Percentiles rank a stretch among this genome's conserved stretches.
Evolutionary conservation across 108 stramenopile species (phyloP).

Genomic region (Cyclotella choctawhatcheeana): DNA sequence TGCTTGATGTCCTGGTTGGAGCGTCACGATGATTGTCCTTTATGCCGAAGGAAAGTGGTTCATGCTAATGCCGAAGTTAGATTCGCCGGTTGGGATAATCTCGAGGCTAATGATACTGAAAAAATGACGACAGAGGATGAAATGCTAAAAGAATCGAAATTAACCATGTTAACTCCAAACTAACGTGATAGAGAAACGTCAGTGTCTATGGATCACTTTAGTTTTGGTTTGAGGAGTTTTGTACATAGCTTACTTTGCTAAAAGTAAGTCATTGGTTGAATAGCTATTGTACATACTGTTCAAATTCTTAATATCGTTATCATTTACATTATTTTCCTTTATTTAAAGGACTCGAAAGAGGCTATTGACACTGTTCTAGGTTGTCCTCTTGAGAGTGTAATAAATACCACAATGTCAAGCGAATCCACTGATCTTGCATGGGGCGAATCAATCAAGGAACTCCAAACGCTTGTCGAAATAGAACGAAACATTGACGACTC

Average conservation of each 20-base stretch:
- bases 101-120: neutral
- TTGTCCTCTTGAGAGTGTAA: neutral
- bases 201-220: no score
- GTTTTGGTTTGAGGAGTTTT: neutral
- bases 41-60: constrained; percentile 49
- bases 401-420: constrained; percentile 29
- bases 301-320: neutral
- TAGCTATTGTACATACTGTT: neutral
- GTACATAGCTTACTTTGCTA: neutral
- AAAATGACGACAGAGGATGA: neutral
- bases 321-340: no score
- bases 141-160: no score
- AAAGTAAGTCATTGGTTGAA: neutral
- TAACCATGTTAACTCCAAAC: no score
- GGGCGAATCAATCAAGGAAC: constrained; percentile 36
- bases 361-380: no score
- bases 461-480: constrained; percentile 32
- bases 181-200: no score
- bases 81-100: constrained; percentile 37
- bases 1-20: constrained; percentile 46
- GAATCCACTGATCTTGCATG: constrained; percentile 52
- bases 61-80: constrained; percentile 44
- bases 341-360: no score
- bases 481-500: constrained; percentile 19
- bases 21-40: constrained; percentile 49